Conservation (phyloP, 2,329 filamentous ascomycete species). For the Aureobasidium sp. region DNA sequence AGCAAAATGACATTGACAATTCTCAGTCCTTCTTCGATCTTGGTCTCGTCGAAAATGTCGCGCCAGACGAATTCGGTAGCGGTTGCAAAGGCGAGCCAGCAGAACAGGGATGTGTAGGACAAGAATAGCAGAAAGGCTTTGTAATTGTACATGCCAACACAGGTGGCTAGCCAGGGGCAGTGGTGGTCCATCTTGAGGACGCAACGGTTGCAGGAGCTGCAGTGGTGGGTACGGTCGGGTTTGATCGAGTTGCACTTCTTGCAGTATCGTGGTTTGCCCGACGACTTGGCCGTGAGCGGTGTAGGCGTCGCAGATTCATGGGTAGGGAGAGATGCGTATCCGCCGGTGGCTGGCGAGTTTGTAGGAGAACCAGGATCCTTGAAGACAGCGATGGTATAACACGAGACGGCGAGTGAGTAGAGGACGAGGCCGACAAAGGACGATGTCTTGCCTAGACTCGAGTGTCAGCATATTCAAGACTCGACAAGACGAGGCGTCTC, state of each 20-base stretch:
- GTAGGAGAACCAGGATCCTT: conserved; percentile 72
- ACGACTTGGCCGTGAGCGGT: conserved; percentile 86
- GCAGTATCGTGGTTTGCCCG: conserved; percentile 81
- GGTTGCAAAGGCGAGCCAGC: conserved; percentile 71
- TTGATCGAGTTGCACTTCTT: conserved; percentile 96
- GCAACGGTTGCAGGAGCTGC: conserved; percentile 87
- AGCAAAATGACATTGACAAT: conserved; percentile 89
- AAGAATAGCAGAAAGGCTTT: conserved; percentile 92
- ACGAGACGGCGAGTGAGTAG: conserved; percentile 76
- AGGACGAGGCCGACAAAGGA: conserved; percentile 55
- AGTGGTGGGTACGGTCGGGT: conserved; percentile 93
- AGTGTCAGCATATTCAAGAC: background rate
- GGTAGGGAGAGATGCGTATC: conserved; percentile 19
- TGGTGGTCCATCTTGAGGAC: conserved; percentile 99
- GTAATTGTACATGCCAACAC: conserved; percentile 89
- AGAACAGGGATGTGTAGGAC: conserved; percentile 81
- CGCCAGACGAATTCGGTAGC: conserved; percentile 76
- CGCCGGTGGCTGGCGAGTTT: conserved; percentile 13
- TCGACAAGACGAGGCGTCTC: background rate
- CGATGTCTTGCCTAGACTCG: conserved; percentile 28
- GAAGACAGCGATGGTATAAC: conserved; percentile 89
- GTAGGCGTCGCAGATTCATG: conserved; percentile 34
- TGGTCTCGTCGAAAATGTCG: conserved; percentile 65
- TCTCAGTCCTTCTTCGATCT: conserved; percentile 65
- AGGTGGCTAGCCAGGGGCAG: conserved; percentile 92